phyloP scores from a whole-genome alignment of 169 alveolate species.

The Eimeria praecox region DNA sequence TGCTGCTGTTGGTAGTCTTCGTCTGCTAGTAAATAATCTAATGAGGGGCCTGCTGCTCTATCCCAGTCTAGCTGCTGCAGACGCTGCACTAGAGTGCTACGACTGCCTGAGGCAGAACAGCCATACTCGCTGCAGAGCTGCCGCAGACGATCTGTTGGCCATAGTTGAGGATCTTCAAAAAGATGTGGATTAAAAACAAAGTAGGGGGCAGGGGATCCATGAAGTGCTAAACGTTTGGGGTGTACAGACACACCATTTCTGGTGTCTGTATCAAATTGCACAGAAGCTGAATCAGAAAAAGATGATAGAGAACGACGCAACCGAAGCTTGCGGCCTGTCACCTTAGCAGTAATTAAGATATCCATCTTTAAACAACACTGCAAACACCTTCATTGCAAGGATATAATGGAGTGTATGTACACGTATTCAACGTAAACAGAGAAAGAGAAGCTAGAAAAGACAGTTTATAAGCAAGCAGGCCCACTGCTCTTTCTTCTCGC shows the following conservation, averaged over 20 bases:
- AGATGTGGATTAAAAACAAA: conserved; percentile 44
- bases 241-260: background rate
- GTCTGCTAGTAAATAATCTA: background rate
- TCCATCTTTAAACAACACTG: background rate
- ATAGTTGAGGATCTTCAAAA: conserved; percentile 51
- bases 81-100: background rate
- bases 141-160: conserved; percentile 13
- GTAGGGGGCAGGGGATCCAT: conserved; percentile 30
- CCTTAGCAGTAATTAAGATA: background rate
- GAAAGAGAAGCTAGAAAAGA: background rate
- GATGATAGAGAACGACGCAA: background rate
- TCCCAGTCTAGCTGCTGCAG: conserved; percentile 10
- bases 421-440: background rate
- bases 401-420: background rate
- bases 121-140: conserved; percentile 36
- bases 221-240: background rate
- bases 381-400: background rate
- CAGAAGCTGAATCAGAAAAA: background rate
- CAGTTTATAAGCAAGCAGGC: background rate
- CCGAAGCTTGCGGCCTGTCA: background rate
- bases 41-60: background rate
- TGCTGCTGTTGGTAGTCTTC: background rate
- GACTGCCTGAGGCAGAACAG: background rate
- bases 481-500: background rate
- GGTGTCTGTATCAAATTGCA: background rate